A percentile compares a stretch with the other conserved stretches of the same genome.
Evolutionary conservation across 441 rosid species (phyloP).

Genomic region (Populus tomentosa): DNA sequence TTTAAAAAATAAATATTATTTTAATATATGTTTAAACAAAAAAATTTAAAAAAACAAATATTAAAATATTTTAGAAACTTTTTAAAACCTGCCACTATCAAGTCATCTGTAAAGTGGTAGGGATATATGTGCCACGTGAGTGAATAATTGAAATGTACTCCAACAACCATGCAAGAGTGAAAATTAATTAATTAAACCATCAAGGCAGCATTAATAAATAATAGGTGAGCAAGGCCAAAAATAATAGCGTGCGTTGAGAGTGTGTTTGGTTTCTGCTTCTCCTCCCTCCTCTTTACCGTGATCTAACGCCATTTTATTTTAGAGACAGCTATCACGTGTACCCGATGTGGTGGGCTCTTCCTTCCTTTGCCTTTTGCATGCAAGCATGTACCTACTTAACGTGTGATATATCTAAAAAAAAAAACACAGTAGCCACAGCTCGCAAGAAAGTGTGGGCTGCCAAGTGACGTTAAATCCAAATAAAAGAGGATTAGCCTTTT

Average conservation of each 20-base stretch:
- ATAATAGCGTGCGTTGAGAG: constrained; percentile 10
- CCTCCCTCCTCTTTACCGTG: constrained; percentile 1
- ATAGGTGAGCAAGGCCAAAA: not conserved
- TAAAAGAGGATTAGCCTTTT: not conserved
- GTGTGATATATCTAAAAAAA: constrained; percentile 6
- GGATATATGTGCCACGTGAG: constrained; percentile 3
- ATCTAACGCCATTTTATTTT: constrained; percentile 14
- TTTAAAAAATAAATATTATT: too few species aligned
- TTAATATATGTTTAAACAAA: too few species aligned
- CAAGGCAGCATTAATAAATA: not conserved
- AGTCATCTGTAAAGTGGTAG: not conserved
- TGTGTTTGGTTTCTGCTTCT: not conserved
- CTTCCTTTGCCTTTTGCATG: constrained; percentile 18
- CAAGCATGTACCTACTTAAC: constrained; percentile 16
- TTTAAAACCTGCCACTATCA: too few species aligned
- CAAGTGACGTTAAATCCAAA: not conserved
- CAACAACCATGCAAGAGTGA: constrained; percentile 19
- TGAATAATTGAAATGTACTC: constrained; percentile 12
- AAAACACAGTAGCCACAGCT: constrained; percentile 6
- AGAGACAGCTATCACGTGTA: constrained; percentile 27
- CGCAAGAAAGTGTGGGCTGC: constrained; percentile 12
- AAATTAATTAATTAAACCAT: constrained; percentile 6
- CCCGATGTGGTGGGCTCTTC: constrained; percentile 1
- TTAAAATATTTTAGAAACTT: too few species aligned
- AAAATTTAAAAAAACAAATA: too few species aligned